A percentile compares a stretch with the other conserved stretches of the same genome.
These are phyloP conservation scores for Coleophoma cylindrospora DNA, from an alignment of 2,329 filamentous ascomycete species.

Conservation along the genomic window DNA sequence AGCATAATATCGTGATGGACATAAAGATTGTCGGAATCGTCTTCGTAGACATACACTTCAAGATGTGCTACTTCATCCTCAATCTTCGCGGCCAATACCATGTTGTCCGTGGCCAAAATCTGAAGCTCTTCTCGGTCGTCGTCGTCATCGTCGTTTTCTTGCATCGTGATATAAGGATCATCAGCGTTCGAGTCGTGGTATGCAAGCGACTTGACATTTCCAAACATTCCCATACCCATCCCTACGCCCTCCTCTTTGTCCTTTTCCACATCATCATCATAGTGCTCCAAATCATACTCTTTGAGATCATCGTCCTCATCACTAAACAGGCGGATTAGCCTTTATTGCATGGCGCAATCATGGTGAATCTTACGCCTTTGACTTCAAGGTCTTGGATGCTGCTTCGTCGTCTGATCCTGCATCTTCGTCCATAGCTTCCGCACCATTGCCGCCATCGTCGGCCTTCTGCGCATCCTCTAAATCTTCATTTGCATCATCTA, in stretches of 20 bases:
- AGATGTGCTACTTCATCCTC: constrained; percentile 96
- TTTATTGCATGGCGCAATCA: constrained; percentile 18
- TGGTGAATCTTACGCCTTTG: constrained; percentile 33
- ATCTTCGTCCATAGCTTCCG: constrained; percentile 31
- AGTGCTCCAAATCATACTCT: constrained; percentile 94
- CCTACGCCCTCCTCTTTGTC: constrained; percentile 52
- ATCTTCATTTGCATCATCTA: constrained; percentile 87
- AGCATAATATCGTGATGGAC: constrained; percentile 99
- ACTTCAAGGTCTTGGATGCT: constrained; percentile 24
- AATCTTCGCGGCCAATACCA: constrained; percentile 86
- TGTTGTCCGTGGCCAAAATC: constrained; percentile 86
- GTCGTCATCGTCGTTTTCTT: constrained; percentile 58
- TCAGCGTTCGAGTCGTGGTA: constrained; percentile 94
- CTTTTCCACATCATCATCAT: constrained; percentile 75
- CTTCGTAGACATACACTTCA: constrained; percentile 97
- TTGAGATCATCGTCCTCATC: constrained; percentile 82
- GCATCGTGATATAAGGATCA: constrained; percentile 92
- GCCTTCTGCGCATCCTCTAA: constrained; percentile 51
- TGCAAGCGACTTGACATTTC: constrained; percentile 86
- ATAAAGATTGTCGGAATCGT: constrained; percentile 91
- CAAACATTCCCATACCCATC: constrained; percentile 85
- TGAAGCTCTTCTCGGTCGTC: constrained; percentile 93
- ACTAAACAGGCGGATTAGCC: constrained; percentile 18
- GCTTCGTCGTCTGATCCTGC: constrained; percentile 23
- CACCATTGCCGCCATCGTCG: constrained; percentile 22